Evolutionary conservation across 805 yeast genomes (phyloP).

Genomic region (Metahyphopichia silvanorum): DNA sequence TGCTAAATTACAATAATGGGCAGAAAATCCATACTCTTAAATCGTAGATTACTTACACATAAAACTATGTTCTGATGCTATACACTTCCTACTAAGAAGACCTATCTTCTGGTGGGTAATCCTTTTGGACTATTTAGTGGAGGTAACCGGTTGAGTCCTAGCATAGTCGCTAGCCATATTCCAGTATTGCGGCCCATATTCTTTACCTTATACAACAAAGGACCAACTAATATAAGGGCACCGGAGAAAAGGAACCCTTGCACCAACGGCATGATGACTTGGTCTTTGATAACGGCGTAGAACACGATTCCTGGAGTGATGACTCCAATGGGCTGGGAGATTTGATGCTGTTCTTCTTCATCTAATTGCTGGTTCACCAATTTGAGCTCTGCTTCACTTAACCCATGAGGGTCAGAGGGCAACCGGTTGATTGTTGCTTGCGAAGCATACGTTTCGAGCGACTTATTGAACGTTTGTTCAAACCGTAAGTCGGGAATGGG

Average conservation of each 20-base stretch:
- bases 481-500: slow-evolving; percentile 63
- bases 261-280: slow-evolving; percentile 50
- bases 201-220: slow-evolving; percentile 25
- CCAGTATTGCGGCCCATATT: slow-evolving; percentile 27
- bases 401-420: neutral
- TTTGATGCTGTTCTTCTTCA: slow-evolving; percentile 8
- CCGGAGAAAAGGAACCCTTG: slow-evolving; percentile 51
- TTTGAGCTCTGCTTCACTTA: slow-evolving; percentile 17
- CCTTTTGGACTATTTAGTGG: neutral
- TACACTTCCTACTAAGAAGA: too few relatives aligned
- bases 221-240: slow-evolving; percentile 33
- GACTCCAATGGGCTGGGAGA: slow-evolving; percentile 28
- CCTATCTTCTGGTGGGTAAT: too few relatives aligned
- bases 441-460: slow-evolving; percentile 28
- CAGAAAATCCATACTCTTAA: too few relatives aligned
- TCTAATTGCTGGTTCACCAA: slow-evolving; percentile 15
- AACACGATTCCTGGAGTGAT: slow-evolving; percentile 44
- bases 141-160: slow-evolving; percentile 15
- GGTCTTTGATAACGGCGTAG: slow-evolving; percentile 50
- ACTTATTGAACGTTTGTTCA: slow-evolving; percentile 53
- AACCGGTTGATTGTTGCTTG: slow-evolving; percentile 3
- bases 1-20: too few relatives aligned
- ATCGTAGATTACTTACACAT: too few relatives aligned
- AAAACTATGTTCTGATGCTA: too few relatives aligned
- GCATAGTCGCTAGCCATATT: slow-evolving; percentile 14